Evolutionary conservation across 1,284 basidiomycete species (phyloP), one percentile per base, ranked within the genome.

Genomic region (Ustilago vetiveriae): DNA sequence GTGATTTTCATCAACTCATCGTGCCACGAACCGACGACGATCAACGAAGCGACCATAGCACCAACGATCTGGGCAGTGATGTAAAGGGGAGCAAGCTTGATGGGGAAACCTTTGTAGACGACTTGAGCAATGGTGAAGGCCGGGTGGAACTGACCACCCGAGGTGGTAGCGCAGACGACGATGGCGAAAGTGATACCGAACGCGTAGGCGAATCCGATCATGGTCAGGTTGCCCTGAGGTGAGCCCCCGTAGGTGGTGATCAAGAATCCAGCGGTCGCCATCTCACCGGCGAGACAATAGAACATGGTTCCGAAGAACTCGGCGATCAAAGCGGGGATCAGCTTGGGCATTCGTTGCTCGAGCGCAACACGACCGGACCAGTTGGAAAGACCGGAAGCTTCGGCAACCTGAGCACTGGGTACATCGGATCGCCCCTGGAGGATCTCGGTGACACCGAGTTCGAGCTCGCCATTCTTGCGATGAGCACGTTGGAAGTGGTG

Each of bases 61-160:
- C 74, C 74, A 29, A 74, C 40, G 39, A 76, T 21, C 50, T 76
- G 74, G 11, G 67, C 68, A 8, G 24, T 4, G 30, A 76, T 76
- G 67, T 76, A 76, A 5, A 69, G 29, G 5, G 74, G 74, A 22
- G 71, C 73, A 14, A 70, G 58, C 38, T 65, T 50, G 54, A 69
- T 46, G 6, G 74, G 74, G 64, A 76, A 76, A 40, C 74, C 74
- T 40, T 76, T 76, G 71, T 60, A 76, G 14, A 75, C 46, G 35
- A 69, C 63, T 54, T 75, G 74, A 13, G 74, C 65, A 23, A 76
- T 49, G 21, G 74, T 75, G 52, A 76, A 52, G 21, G 23, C 59
- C 5, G 74, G 73, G 50, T 76, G 64, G 56, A 76, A 73, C 47
- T 75, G 72, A 24, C 69, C 72, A 40, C 73, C 73, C 10, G 74